phyloP scores from a whole-genome alignment of 192 early-diverging fungal species.

The Gonapodya sp. region DNA sequence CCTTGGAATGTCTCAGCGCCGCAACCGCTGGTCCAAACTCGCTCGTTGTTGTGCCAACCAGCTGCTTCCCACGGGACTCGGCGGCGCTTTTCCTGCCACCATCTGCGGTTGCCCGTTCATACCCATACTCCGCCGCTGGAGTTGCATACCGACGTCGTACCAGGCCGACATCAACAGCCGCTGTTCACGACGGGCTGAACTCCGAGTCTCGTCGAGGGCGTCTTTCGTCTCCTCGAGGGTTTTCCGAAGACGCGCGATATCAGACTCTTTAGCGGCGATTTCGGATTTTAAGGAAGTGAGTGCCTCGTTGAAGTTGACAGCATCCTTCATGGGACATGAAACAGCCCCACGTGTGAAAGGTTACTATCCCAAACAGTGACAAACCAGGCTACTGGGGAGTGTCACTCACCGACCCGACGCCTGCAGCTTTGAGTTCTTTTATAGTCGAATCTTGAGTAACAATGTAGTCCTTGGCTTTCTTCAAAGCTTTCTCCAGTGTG shows the following conservation, averaged over 20 bases:
- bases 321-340: background rate
- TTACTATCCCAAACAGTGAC: no score
- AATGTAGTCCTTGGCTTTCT: conserved; percentile 10
- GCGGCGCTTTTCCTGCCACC: background rate
- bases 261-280: background rate
- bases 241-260: background rate
- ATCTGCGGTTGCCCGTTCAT: background rate
- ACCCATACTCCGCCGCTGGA: conserved; percentile 18
- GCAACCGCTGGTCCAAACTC: background rate
- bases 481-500: conserved; percentile 2
- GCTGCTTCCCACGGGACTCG: background rate
- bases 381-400: no score
- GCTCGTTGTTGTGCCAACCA: background rate
- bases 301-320: background rate
- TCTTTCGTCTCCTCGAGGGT: conserved; percentile 27
- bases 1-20: background rate
- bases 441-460: background rate
- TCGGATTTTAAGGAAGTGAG: background rate
- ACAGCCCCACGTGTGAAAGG: no score
- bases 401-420: no score
- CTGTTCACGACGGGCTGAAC: conserved; percentile 66
- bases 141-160: conserved; percentile 43
- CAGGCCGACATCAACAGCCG: conserved; percentile 75
- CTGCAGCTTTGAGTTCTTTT: background rate
- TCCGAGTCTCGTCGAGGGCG: conserved; percentile 60